These are phyloP conservation scores for Nothomitra cinnamomea DNA, from an alignment of 2,329 filamentous ascomycete genomes.

Conservation along the genomic window DNA sequence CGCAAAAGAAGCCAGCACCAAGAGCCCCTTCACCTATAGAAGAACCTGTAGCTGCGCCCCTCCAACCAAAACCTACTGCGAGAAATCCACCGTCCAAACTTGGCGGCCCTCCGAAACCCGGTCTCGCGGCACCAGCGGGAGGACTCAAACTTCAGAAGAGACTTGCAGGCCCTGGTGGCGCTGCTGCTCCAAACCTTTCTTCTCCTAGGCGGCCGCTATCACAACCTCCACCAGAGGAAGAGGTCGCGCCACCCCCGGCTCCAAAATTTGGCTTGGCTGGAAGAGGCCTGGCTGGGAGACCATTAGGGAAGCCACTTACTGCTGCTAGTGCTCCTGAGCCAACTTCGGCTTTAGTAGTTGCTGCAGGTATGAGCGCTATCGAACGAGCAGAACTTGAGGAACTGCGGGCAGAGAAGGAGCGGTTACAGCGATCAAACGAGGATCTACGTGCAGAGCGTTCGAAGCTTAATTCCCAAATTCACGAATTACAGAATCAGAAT, in stretches of 20 bases:
- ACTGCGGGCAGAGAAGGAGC: constrained; percentile 67
- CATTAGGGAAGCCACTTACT: constrained; percentile 54
- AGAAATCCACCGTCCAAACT: constrained; percentile 28
- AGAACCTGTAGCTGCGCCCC: constrained; percentile 31
- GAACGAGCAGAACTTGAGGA: constrained; percentile 89
- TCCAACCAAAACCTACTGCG: constrained; percentile 28
- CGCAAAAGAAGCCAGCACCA: constrained; percentile 33
- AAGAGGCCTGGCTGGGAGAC: constrained; percentile 66
- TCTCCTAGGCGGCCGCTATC: constrained; percentile 25
- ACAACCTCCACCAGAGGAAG: constrained; percentile 23
- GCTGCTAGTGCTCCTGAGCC: constrained; percentile 42
- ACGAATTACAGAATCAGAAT: constrained; percentile 93
- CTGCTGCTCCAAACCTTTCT: constrained; percentile 15
- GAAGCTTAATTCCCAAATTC: constrained; percentile 70
- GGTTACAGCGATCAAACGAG: constrained; percentile 55
- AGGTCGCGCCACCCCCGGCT: constrained; percentile 26
- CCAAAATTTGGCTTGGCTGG: constrained; percentile 52
- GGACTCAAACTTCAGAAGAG: constrained; percentile 27
- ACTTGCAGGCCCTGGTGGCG: constrained; percentile 24
- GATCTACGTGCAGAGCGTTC: constrained; percentile 69
- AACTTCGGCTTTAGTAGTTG: constrained; percentile 29
- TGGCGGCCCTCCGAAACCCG: constrained; percentile 21
- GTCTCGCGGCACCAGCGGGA: constrained; percentile 23
- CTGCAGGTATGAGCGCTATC: constrained; percentile 53
- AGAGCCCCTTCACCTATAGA: constrained; percentile 34